Percentiles rank a stretch among this genome's conserved stretches.
Conservation (phyloP, 345 rosid species). For the Rhizophora mangle region DNA sequence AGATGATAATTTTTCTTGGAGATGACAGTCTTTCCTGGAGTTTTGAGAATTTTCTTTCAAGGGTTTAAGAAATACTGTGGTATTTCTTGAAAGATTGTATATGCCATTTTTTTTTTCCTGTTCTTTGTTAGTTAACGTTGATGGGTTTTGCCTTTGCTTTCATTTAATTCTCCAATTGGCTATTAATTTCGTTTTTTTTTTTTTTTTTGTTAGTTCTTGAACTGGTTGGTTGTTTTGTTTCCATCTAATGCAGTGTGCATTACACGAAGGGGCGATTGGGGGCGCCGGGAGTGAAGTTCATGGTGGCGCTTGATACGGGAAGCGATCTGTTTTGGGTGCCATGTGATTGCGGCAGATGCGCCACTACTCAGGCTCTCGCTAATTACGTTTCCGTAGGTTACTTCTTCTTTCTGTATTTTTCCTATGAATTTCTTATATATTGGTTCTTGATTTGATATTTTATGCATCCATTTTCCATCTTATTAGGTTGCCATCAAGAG, state of each 20-base stretch:
- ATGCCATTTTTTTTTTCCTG: neutral
- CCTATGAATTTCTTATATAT: neutral
- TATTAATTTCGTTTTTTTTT: neutral
- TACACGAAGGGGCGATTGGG: conserved; percentile 83
- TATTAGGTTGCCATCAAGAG: no score
- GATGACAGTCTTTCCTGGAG: no score
- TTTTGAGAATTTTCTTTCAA: neutral
- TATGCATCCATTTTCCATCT: neutral
- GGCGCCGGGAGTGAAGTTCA: conserved; percentile 76
- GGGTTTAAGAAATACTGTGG: conserved; percentile 17
- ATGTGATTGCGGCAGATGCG: conserved; percentile 74
- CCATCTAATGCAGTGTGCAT: conserved; percentile 55
- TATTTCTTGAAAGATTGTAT: conserved; percentile 58
- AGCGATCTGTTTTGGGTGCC: conserved; percentile 96
- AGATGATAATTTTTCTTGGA: no score
- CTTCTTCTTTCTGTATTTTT: conserved; percentile 7
- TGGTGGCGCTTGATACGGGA: conserved; percentile 88
- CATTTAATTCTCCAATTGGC: neutral
- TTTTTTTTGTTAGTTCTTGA: conserved; percentile 14
- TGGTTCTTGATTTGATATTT: neutral
- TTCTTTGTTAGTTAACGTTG: neutral
- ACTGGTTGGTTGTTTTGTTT: neutral
- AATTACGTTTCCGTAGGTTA: conserved; percentile 57
- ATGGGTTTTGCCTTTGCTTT: neutral
- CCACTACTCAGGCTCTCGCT: conserved; percentile 50